These are phyloP conservation scores for Starmerella apicola DNA, from an alignment of 805 yeast species.

Conservation along the genomic window DNA sequence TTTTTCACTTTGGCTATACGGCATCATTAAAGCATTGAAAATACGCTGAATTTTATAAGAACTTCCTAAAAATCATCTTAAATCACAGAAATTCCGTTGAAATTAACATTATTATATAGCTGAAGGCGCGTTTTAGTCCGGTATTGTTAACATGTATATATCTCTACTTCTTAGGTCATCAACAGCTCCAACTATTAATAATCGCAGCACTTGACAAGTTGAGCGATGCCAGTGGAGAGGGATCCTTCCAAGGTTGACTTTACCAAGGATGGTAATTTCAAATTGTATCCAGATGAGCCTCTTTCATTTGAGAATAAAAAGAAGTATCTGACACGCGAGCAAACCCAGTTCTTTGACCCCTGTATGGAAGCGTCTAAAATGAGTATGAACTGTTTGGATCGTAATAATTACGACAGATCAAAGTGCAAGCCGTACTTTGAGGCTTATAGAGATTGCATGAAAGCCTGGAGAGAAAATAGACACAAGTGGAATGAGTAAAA, in stretches of 20 bases:
- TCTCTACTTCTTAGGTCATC: not conserved
- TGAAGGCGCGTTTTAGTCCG: not conserved
- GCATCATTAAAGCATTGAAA: too few species aligned
- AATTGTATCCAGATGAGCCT: constrained; percentile 83
- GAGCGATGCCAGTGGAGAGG: constrained; percentile 18
- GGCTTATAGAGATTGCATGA: constrained; percentile 86
- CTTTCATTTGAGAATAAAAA: constrained; percentile 54
- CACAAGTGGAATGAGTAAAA: too few species aligned
- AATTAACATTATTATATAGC: not conserved
- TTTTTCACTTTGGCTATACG: too few species aligned
- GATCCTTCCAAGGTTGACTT: constrained; percentile 41
- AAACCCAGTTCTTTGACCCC: constrained; percentile 83
- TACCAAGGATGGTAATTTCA: constrained; percentile 45
- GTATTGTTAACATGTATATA: too few species aligned
- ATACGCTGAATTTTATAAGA: too few species aligned
- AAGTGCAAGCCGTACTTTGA: constrained; percentile 72
- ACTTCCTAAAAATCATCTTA: too few species aligned
- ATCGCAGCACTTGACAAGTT: not conserved
- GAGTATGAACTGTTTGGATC: constrained; percentile 71
- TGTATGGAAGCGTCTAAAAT: constrained; percentile 82
- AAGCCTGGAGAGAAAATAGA: constrained; percentile 40
- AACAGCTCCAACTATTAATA: not conserved
- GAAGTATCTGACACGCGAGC: constrained; percentile 59
- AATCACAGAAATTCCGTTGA: not conserved
- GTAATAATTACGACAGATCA: constrained; percentile 58